Percentiles rank a stretch among this genome's conserved stretches.
phyloP scores from a whole-genome alignment of 1,284 basidiomycete genomes.

The Ceratobasidium sp. region DNA sequence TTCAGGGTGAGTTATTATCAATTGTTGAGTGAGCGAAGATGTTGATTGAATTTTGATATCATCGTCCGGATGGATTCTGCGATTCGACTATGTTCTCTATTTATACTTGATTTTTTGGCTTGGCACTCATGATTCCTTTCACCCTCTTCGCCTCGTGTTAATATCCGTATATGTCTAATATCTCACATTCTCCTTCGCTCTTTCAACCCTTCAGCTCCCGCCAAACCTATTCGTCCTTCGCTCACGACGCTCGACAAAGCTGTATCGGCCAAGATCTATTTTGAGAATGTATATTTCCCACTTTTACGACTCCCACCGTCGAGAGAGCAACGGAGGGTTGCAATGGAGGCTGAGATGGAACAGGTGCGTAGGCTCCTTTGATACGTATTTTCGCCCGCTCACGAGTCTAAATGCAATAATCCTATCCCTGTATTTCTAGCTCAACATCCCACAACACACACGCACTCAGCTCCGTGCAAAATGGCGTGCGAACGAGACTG shows the following conservation, averaged over 20 bases:
- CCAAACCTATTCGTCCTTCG: constrained; percentile 80
- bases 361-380: constrained; percentile 62
- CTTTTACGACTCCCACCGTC: constrained; percentile 85
- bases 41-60: too few species aligned
- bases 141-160: too few species aligned
- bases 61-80: too few species aligned
- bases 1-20: too few species aligned
- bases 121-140: neutral
- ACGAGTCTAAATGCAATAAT: too few species aligned
- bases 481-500: constrained; percentile 90
- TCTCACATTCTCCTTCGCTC: neutral
- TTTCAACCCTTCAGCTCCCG: constrained; percentile 56
- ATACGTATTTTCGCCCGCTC: neutral
- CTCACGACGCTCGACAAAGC: constrained; percentile 93
- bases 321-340: constrained; percentile 84
- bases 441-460: constrained; percentile 54
- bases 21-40: too few species aligned
- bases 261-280: constrained; percentile 92
- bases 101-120: neutral
- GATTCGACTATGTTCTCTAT: too few species aligned
- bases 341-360: constrained; percentile 90
- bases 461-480: constrained; percentile 79
- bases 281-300: constrained; percentile 97
- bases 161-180: too few species aligned
- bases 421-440: neutral